Evolutionary conservation across 208 protist genomes (phyloP).

Genomic region (Leishmania amazonensis): DNA sequence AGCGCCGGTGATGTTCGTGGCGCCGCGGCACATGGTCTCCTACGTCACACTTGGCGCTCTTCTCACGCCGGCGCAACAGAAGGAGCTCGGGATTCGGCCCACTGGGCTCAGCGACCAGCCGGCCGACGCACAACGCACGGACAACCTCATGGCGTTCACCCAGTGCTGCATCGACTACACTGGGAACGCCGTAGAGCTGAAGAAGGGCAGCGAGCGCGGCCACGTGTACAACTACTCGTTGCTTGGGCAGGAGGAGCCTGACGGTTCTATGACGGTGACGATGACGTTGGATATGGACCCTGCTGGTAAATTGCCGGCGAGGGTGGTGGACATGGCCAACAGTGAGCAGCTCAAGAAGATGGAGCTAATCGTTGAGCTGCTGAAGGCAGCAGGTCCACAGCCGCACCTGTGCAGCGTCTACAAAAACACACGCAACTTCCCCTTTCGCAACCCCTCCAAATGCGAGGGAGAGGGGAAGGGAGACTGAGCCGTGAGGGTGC

Average conservation of each 20-base stretch:
- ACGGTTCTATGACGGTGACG: conserved; percentile 48
- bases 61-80: conserved; percentile 44
- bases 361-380: conserved; percentile 21
- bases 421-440: conserved; percentile 32
- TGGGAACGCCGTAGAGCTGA: conserved; percentile 14
- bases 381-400: conserved; percentile 10
- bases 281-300: conserved; percentile 46
- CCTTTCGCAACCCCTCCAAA: background rate
- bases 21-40: conserved; percentile 40
- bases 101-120: background rate
- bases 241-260: conserved; percentile 44
- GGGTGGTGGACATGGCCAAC: conserved; percentile 32
- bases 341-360: conserved; percentile 39
- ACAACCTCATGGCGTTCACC: conserved; percentile 32
- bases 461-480: background rate
- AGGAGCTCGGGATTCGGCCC: conserved; percentile 26
- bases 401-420: conserved; percentile 20
- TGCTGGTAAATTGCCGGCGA: conserved; percentile 28
- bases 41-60: conserved; percentile 33
- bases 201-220: conserved; percentile 22
- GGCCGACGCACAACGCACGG: background rate
- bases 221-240: conserved; percentile 35
- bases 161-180: conserved; percentile 44
- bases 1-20: conserved; percentile 22
- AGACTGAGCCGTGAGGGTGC: background rate